A percentile compares a stretch with the other conserved stretches of the same genome.
These are phyloP conservation scores for Zymoseptoria passerinii DNA, from an alignment of 2,329 filamentous ascomycete species.

Conservation along the genomic window DNA sequence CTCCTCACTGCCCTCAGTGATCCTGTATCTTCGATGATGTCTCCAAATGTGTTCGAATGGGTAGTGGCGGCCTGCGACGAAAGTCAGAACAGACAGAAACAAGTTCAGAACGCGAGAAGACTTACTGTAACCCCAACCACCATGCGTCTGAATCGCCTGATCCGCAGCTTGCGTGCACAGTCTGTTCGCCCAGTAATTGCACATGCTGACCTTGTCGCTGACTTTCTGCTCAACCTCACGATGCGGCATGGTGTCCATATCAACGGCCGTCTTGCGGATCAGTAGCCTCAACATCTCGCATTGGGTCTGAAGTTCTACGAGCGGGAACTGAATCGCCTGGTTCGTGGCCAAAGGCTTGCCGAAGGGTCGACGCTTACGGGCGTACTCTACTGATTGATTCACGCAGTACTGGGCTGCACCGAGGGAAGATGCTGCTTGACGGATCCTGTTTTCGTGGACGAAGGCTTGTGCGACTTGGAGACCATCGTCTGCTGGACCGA, in stretches of 20 bases:
- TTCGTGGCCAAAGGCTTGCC: conserved; percentile 50
- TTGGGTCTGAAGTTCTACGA: conserved; percentile 55
- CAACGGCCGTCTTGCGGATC: conserved; percentile 52
- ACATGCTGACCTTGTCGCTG: conserved; percentile 57
- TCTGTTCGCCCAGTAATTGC: conserved; percentile 57
- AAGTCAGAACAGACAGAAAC: not conserved
- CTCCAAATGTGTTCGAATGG: conserved; percentile 60
- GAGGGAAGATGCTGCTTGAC: conserved; percentile 54
- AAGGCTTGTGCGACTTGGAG: conserved; percentile 57
- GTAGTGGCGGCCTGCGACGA: conserved; percentile 35
- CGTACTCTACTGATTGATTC: conserved; percentile 49
- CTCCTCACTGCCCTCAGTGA: conserved; percentile 58
- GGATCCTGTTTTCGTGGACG: conserved; percentile 57
- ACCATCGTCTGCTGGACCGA: conserved; percentile 47
- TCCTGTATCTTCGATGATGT: conserved; percentile 54
- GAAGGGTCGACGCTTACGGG: conserved; percentile 47
- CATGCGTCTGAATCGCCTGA: conserved; percentile 54
- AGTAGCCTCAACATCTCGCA: conserved; percentile 53
- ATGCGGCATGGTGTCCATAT: conserved; percentile 52
- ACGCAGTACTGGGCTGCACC: conserved; percentile 55
- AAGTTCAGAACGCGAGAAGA: not conserved
- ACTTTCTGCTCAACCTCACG: conserved; percentile 50
- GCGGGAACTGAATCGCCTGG: conserved; percentile 56
- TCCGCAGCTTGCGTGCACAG: conserved; percentile 54
- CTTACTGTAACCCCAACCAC: conserved; percentile 49